Evolutionary conservation across 352 stramenopile genomes (phyloP).

Genomic region (Bremia lactucae): DNA sequence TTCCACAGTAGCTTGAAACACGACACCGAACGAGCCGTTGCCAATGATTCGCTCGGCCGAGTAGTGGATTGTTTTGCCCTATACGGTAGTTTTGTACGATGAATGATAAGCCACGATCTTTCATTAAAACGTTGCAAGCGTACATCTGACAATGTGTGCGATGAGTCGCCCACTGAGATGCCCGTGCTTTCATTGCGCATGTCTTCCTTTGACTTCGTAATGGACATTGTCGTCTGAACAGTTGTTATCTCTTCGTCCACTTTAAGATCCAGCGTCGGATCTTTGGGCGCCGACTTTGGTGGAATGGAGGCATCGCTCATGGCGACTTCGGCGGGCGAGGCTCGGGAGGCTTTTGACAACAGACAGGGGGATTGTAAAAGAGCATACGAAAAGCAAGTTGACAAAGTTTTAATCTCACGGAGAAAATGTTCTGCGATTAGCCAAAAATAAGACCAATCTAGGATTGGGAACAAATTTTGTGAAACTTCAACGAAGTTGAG

Average conservation of each 20-base stretch:
- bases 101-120: too few species aligned
- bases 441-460: slow-evolving; percentile 11
- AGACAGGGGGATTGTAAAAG: not conserved
- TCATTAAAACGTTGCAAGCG: not conserved
- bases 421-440: slow-evolving; percentile 3
- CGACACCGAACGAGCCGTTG: slow-evolving; percentile 99
- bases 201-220: slow-evolving; percentile 59
- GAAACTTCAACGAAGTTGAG: slow-evolving; percentile 18
- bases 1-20: slow-evolving; percentile 96
- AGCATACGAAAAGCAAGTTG: slow-evolving; percentile 11
- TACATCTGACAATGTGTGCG: slow-evolving; percentile 75
- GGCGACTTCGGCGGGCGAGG: not conserved
- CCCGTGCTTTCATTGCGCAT: slow-evolving; percentile 80
- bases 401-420: slow-evolving; percentile 16
- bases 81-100: too few species aligned
- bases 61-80: slow-evolving; percentile 90
- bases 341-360: slow-evolving; percentile 2
- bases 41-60: slow-evolving; percentile 98
- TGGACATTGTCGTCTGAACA: slow-evolving; percentile 29
- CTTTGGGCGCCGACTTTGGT: slow-evolving; percentile 7
- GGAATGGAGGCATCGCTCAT: slow-evolving; percentile 24
- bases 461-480: not conserved
- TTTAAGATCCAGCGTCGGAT: slow-evolving; percentile 11
- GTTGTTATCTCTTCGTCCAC: slow-evolving; percentile 28
- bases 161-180: slow-evolving; percentile 73